These are phyloP conservation scores for Kodamaea sp. DNA, from an alignment of 1,139 yeast species.

Conservation along the genomic window DNA sequence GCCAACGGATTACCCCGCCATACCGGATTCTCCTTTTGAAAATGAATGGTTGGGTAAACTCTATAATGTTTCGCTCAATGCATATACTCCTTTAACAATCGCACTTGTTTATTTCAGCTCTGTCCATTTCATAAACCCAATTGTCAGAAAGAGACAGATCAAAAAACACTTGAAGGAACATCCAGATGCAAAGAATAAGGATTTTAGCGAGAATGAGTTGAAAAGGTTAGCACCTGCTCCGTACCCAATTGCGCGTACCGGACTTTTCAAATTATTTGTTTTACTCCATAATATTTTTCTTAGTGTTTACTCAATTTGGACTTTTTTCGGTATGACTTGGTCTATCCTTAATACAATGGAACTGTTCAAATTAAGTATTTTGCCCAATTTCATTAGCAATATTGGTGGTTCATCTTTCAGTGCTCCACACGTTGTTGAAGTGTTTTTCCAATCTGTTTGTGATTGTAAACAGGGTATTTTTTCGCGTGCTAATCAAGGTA, in stretches of 20 bases:
- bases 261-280: constrained; percentile 52
- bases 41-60: constrained; percentile 23
- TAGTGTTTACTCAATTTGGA: constrained; percentile 69
- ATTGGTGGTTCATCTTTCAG: constrained; percentile 10
- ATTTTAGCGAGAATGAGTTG: constrained; percentile 15
- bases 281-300: constrained; percentile 59
- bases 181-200: constrained; percentile 18
- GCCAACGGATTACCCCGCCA: constrained; percentile 30
- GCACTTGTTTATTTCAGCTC: constrained; percentile 57
- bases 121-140: constrained; percentile 55
- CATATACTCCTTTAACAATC: constrained; percentile 52
- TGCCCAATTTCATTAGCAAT: constrained; percentile 17
- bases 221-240: constrained; percentile 56
- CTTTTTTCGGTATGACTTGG: constrained; percentile 62
- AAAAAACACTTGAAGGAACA: constrained; percentile 22
- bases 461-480: constrained; percentile 61
- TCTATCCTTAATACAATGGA: constrained; percentile 43
- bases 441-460: constrained; percentile 61
- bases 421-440: constrained; percentile 17
- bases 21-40: constrained; percentile 38
- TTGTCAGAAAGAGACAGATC: constrained; percentile 35
- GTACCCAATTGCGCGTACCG: constrained; percentile 43
- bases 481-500: constrained; percentile 22
- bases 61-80: constrained; percentile 33
- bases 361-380: constrained; percentile 21